Evolutionary conservation across 331 rosid species (phyloP).

Genomic region (Quercus lobata): DNA sequence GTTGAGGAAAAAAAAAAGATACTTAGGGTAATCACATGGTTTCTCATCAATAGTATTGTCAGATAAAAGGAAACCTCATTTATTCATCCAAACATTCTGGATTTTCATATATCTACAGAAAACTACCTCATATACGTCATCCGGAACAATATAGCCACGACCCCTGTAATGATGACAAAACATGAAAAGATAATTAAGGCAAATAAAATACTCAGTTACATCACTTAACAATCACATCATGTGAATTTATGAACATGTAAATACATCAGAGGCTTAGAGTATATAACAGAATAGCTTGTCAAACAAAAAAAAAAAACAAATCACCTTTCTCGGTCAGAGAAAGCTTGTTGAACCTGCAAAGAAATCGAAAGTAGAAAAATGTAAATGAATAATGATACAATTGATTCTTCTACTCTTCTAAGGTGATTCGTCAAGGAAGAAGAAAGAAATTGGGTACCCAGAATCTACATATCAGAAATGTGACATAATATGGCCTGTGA

Average conservation of each 20-base stretch:
- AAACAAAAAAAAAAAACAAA: not conserved
- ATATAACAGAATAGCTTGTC: not conserved
- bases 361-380: constrained; percentile 6
- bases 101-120: not conserved
- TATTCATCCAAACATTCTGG: not conserved
- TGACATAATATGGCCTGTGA: no score
- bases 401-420: no score
- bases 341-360: constrained; percentile 83
- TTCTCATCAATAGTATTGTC: not conserved
- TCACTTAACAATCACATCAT: not conserved
- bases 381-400: not conserved
- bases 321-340: constrained; percentile 79
- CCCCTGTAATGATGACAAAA: constrained; percentile 48
- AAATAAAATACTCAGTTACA: not conserved
- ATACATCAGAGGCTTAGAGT: not conserved
- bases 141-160: constrained; percentile 72
- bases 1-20: not conserved
- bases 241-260: not conserved
- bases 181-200: constrained; percentile 6
- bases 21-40: not conserved
- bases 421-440: no score
- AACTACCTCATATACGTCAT: constrained; percentile 72
- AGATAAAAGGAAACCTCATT: not conserved
- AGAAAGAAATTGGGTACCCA: no score
- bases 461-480: no score